Conservation (phyloP, 768 basidiomycete species). For the Sistotremastrum niveocremeum region DNA sequence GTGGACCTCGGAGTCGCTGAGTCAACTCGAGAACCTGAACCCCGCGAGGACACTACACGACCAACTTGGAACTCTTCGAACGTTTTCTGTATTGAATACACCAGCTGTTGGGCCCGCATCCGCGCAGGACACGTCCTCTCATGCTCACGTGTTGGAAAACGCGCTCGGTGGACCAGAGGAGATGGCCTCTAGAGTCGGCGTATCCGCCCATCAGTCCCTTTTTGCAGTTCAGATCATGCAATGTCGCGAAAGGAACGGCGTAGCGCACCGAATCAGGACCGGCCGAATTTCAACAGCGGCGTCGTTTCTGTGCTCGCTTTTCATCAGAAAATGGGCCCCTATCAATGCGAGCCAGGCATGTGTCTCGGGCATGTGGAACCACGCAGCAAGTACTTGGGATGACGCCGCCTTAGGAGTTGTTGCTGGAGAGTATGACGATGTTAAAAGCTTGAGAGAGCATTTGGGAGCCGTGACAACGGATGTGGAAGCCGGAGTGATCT, state of each 20-base stretch:
- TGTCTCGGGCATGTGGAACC: slow-evolving; percentile 68
- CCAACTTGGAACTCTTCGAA: slow-evolving; percentile 44
- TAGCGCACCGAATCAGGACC: slow-evolving; percentile 69
- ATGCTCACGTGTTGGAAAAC: slow-evolving; percentile 63
- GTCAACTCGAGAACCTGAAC: slow-evolving; percentile 59
- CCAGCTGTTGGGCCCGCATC: slow-evolving; percentile 25
- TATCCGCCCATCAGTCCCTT: slow-evolving; percentile 54
- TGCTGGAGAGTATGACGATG: slow-evolving; percentile 64
- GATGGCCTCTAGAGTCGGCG: slow-evolving; percentile 67
- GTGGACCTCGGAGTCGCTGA: slow-evolving; percentile 73
- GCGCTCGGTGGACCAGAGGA: slow-evolving; percentile 66
- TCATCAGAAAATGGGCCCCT: slow-evolving; percentile 57
- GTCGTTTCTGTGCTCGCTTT: slow-evolving; percentile 56
- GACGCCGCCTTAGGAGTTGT: slow-evolving; percentile 66
- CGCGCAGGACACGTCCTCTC: slow-evolving; percentile 69
- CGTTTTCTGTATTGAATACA: slow-evolving; percentile 60
- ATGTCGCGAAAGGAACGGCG: slow-evolving; percentile 62
- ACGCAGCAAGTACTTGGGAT: slow-evolving; percentile 56
- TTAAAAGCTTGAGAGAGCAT: slow-evolving; percentile 58
- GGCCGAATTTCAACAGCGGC: slow-evolving; percentile 69
- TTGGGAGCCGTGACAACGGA: slow-evolving; percentile 69
- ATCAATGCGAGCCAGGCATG: slow-evolving; percentile 70
- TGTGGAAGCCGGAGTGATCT: slow-evolving; percentile 54
- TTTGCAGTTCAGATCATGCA: slow-evolving; percentile 65
- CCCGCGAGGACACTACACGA: slow-evolving; percentile 54